Conservation (phyloP, 352 stramenopile species). For the Aphanomyces cochlioides region DNA sequence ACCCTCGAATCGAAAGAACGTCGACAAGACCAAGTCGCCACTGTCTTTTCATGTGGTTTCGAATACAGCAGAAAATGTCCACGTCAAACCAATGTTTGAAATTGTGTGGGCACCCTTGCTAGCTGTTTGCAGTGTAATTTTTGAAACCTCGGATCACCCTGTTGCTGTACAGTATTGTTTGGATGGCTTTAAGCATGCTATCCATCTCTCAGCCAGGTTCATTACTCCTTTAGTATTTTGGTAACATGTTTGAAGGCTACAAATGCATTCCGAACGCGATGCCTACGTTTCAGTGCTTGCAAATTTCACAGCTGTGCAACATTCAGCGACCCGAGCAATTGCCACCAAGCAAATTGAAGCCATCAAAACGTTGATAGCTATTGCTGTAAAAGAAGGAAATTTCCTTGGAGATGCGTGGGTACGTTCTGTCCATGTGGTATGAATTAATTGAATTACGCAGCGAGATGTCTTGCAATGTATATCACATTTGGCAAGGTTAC, state of each 20-base stretch:
- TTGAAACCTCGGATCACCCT: slow-evolving; percentile 93
- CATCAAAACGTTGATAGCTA: slow-evolving; percentile 95
- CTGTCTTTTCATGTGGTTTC: slow-evolving; percentile 61
- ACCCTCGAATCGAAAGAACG: slow-evolving; percentile 11
- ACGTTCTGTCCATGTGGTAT: slow-evolving; percentile 11
- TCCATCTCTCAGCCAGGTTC: slow-evolving; percentile 78
- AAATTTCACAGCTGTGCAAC: slow-evolving; percentile 95
- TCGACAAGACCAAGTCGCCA: slow-evolving; percentile 2
- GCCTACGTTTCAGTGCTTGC: slow-evolving; percentile 95
- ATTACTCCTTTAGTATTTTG: not conserved
- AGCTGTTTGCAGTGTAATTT: slow-evolving; percentile 94
- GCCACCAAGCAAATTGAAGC: slow-evolving; percentile 97
- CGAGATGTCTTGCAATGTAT: slow-evolving; percentile 94
- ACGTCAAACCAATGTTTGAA: slow-evolving; percentile 97
- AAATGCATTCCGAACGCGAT: slow-evolving; percentile 91
- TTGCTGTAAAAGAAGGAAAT: slow-evolving; percentile 96
- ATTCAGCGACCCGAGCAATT: slow-evolving; percentile 89
- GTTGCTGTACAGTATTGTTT: slow-evolving; percentile 92
- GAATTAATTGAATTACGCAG: slow-evolving; percentile 19
- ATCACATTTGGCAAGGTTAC: slow-evolving; percentile 94
- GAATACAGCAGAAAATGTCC: slow-evolving; percentile 58
- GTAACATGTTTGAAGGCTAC: slow-evolving; percentile 35
- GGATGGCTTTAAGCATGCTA: slow-evolving; percentile 94
- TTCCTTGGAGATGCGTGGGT: slow-evolving; percentile 96
- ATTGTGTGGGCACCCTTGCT: slow-evolving; percentile 97